phyloP scores from a whole-genome alignment of 306 rosid species.

The Cicer arietinum region DNA sequence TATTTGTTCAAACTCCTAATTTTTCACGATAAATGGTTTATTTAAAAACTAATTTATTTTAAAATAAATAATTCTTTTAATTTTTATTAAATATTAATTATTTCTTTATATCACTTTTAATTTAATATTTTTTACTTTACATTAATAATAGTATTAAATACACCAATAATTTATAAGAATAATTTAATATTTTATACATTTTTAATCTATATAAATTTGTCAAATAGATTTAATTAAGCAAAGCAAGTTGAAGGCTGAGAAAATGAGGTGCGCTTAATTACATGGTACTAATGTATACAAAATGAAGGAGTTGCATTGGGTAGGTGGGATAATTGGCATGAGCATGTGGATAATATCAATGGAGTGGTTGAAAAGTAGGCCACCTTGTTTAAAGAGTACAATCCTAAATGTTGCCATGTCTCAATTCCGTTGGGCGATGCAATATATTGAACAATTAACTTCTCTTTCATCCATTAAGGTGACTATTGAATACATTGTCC shows the following conservation, averaged over 20 bases:
- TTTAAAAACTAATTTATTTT: no score
- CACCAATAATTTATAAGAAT: no score
- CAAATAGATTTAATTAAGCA: not conserved
- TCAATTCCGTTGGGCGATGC: conserved; percentile 13
- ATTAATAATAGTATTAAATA: no score
- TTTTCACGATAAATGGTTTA: no score
- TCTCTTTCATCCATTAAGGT: conserved; percentile 5
- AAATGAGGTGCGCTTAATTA: conserved; percentile 7
- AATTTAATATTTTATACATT: no score
- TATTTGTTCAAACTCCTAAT: no score
- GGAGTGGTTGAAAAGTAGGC: conserved; percentile 44
- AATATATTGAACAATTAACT: conserved; percentile 1
- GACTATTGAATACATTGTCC: not conserved
- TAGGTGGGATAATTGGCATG: conserved; percentile 6
- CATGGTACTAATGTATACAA: not conserved
- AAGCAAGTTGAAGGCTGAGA: conserved; percentile 46
- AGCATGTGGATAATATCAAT: conserved; percentile 49
- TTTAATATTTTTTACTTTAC: no score
- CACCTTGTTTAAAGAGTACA: conserved; percentile 33
- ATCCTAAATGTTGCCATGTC: conserved; percentile 26
- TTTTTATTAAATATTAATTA: no score
- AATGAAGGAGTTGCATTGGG: conserved; percentile 28
- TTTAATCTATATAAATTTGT: no score
- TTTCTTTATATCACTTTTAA: no score
- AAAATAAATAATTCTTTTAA: no score